A percentile compares a stretch with the other conserved stretches of the same genome.
Conservation (phyloP, 345 rosid species). For the Lumnitzera littorea region DNA sequence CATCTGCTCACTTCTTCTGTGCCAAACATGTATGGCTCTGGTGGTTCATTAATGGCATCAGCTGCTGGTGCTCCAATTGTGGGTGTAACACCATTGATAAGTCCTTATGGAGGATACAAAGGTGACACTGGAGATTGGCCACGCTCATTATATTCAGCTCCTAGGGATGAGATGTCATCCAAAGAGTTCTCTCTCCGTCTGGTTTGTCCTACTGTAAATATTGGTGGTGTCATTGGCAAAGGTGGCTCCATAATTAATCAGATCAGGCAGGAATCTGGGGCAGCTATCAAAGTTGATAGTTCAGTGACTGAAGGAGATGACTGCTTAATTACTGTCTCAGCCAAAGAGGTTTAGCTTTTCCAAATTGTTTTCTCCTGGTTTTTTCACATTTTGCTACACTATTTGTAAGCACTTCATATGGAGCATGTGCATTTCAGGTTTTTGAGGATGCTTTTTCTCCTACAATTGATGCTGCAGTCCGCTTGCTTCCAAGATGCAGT, state of each 20-base stretch:
- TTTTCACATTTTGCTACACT: not conserved
- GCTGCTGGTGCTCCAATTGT: slow-evolving; percentile 58
- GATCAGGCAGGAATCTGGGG: slow-evolving; percentile 87
- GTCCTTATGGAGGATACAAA: slow-evolving; percentile 80
- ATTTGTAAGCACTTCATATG: not conserved
- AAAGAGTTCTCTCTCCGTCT: slow-evolving; percentile 76
- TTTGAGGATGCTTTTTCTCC: slow-evolving; percentile 86
- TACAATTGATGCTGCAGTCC: slow-evolving; percentile 77
- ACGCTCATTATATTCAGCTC: slow-evolving; percentile 65
- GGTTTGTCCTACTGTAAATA: slow-evolving; percentile 71
- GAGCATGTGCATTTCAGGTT: slow-evolving; percentile 28
- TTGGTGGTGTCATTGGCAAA: slow-evolving; percentile 93
- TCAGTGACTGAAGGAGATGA: slow-evolving; percentile 77
- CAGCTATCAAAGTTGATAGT: slow-evolving; percentile 85
- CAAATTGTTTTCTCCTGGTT: not conserved
- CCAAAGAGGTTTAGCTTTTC: slow-evolving; percentile 63
- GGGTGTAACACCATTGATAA: slow-evolving; percentile 69
- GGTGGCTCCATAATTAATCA: slow-evolving; percentile 89
- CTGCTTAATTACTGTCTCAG: slow-evolving; percentile 74
- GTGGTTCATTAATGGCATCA: slow-evolving; percentile 54
- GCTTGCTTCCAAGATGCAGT: slow-evolving; percentile 89
- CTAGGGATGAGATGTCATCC: slow-evolving; percentile 67
- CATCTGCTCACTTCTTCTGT: slow-evolving; percentile 66
- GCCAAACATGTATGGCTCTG: slow-evolving; percentile 42
- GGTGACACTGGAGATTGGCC: slow-evolving; percentile 76